Evolutionary conservation across 257 asterid species (phyloP), one percentile per base, ranked within the genome.

Genomic region (Petrea volubilis): DNA sequence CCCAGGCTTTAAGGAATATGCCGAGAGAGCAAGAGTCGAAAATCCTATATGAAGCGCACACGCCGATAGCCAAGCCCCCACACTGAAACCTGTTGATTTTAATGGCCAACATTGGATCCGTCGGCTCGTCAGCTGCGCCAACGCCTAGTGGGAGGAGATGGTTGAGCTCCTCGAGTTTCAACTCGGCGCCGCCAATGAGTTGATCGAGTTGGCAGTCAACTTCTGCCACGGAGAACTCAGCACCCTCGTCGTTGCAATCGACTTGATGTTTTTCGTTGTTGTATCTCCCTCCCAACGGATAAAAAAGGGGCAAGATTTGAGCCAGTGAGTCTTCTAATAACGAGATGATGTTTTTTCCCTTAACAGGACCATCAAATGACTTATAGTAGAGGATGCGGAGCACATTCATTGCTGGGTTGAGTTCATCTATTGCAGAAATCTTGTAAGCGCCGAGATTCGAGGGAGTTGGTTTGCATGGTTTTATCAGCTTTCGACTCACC

Each of bases 1-100:
- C 77, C 82, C 83, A 82, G 2, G 78, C 72, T 1, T 2, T 34
- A 7, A 82, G 6, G 29, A 82, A 82, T 7, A 73, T 62, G 64
- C 31, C 31, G 13, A 64, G 73, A 44, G 60, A 67, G 34, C 25
- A 23, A 1, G 73, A 38, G 18, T 67, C 63, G 25, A 67, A 51
- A 25, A 82, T n/a, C 25, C 74, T 62, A 17, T 75, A 81, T 2
- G 81, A 51, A 18, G 61, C 17, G 8, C 59, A 44, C 0, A 75
- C n/a, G 2, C 68, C 86, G 0, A 78, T 58, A 1, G 73, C 65
- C 10, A 73, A 0, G 2, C 81, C 79, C 9, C 86, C 86, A 25
- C 82, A 77, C 23, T 21, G 13, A 81, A 67, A 70, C 49, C 29
- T 51, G n/a, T 52, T 50, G 62, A 67, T 38, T 29, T 51, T 61